These are phyloP conservation scores for Quercus phellos DNA, from an alignment of 331 rosid genomes.

Conservation along the genomic window DNA sequence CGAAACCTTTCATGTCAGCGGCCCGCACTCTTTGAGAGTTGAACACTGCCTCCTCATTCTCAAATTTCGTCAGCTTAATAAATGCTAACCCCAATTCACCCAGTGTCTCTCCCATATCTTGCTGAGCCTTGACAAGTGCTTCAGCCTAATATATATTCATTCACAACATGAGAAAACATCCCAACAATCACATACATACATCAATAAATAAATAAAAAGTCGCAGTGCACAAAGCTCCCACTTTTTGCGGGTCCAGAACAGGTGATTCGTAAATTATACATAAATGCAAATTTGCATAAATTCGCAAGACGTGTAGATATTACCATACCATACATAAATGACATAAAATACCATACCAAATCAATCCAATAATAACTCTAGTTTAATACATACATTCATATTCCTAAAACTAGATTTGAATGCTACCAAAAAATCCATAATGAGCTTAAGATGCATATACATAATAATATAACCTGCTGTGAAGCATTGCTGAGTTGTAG, in stretches of 20 bases:
- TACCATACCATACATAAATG: not conserved
- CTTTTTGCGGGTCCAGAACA: too few relatives aligned
- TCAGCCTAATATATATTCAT: constrained; percentile 53
- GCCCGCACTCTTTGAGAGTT: constrained; percentile 60
- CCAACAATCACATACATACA: not conserved
- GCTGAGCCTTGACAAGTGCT: constrained; percentile 75
- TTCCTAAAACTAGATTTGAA: not conserved
- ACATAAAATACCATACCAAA: not conserved
- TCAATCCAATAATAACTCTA: not conserved
- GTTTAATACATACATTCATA: not conserved
- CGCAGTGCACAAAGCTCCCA: too few relatives aligned
- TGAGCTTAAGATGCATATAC: not conserved
- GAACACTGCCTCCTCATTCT: constrained; percentile 61
- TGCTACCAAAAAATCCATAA: not conserved
- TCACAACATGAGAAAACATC: constrained; percentile 11
- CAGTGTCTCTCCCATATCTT: constrained; percentile 82
- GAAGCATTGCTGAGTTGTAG: constrained; percentile 63
- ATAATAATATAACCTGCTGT: constrained; percentile 45
- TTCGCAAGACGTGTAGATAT: not conserved
- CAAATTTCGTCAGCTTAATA: constrained; percentile 69
- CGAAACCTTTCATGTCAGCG: constrained; percentile 63
- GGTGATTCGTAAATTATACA: too few relatives aligned
- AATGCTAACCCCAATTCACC: constrained; percentile 79
- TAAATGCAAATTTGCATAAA: not conserved
- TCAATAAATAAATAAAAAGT: not conserved